Evolutionary conservation across 805 yeast species (phyloP), one percentile per base, ranked within the genome.

Genomic region (Nakazawaea sp.): DNA sequence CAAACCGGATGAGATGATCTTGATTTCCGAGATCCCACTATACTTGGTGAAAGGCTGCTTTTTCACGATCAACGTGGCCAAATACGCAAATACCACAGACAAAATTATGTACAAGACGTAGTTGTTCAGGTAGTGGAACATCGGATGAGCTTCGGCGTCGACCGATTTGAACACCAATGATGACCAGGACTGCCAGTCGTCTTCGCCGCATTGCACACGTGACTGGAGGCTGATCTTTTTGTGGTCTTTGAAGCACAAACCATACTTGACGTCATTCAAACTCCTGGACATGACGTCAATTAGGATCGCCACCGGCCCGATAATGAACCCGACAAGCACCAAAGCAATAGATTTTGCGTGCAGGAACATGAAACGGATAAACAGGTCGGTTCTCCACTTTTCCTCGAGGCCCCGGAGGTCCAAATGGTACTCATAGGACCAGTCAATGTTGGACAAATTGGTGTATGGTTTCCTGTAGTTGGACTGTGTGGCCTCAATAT

Each of bases 1-100:
- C 45, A 74, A 64, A 1, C 95, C 96, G 3, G 78, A 72, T 9
- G 84, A 64, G 15, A 81, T 71, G 27, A 79, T 64, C 49, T 80
- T 80, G 33, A 81, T 70, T 48, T 85, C 95, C 1, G 88, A 70
- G 20, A 86, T 81, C 5, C 95, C 95, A 34, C 84, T 69, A 40
- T 66, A 63, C 18, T 62, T 52, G 4, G 73, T 64, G 41, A 59
- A 59, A 0, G 65, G 60, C 2, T 70, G 58, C 18, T 36, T 44
- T 23, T 44, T 39, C 2, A 61, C 49, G 4, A 61, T 27, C 1
- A 52, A 33, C 8, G 66, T 61, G 0, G 76, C 66, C 1, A 59
- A 37, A 1, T 56, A 38, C 1, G 72, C 74, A 24, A 69, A 55
- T 7, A 59, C 17, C 2, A 64, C 41, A 2, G 75, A 59, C 3